These are phyloP conservation scores for Moesziomyces antarcticus DNA, from an alignment of 1,284 basidiomycete species.

Conservation along the genomic window DNA sequence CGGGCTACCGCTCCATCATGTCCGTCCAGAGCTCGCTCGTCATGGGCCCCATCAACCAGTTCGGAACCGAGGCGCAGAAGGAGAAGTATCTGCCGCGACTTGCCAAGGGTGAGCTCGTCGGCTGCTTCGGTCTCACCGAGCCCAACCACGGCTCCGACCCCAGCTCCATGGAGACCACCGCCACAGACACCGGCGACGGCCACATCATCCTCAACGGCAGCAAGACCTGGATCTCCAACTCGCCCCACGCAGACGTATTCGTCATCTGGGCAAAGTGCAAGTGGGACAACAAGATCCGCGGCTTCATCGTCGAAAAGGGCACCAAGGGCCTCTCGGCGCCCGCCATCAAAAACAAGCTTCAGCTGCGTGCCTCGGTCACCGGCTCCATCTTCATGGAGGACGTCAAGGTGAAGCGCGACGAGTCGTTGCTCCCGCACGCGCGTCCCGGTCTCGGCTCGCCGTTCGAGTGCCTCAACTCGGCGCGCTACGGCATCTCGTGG, in stretches of 20 bases:
- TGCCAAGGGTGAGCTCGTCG: constrained; percentile 86
- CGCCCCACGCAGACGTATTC: constrained; percentile 77
- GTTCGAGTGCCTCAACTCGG: constrained; percentile 64
- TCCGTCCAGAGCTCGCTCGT: constrained; percentile 95
- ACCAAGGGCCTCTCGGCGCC: constrained; percentile 85
- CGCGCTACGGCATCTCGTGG: constrained; percentile 62
- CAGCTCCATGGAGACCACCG: constrained; percentile 90
- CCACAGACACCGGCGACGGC: constrained; percentile 80
- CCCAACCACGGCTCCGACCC: constrained; percentile 97
- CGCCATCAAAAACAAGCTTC: constrained; percentile 90
- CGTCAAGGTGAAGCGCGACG: constrained; percentile 52
- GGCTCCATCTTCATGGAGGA: constrained; percentile 86
- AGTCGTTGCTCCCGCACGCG: constrained; percentile 54
- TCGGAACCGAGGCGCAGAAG: constrained; percentile 89
- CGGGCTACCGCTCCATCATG: constrained; percentile 93
- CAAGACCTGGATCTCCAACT: constrained; percentile 96
- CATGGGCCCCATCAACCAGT: constrained; percentile 95
- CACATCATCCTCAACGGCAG: constrained; percentile 87
- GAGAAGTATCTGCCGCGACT: constrained; percentile 87
- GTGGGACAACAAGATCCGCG: constrained; percentile 90
- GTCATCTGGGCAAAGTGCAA: constrained; percentile 94
- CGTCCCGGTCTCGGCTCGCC: constrained; percentile 60
- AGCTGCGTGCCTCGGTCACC: constrained; percentile 87
- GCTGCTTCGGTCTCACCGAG: constrained; percentile 95
- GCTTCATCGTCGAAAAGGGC: constrained; percentile 93